Evolutionary conservation across 495 filamentous ascomycete genomes (phyloP), one percentile per base, ranked within the genome.

Genomic region (Hypomontagnella monticulosa): DNA sequence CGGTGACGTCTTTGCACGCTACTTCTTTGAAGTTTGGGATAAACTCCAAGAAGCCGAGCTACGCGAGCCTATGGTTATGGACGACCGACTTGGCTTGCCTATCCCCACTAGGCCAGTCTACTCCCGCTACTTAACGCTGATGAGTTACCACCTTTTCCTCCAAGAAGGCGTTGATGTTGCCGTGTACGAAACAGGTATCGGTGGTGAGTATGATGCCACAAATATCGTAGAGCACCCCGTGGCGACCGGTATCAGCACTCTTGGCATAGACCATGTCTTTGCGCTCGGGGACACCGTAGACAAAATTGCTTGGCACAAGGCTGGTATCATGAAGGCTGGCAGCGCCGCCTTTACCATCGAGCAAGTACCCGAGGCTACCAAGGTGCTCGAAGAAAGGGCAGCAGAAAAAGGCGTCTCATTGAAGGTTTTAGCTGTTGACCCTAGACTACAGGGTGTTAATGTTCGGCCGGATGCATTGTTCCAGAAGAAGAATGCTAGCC

Each of bases 281-380:
- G 80, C 93, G 72, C 84, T 99, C 32, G 95, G 95, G 11, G 75
- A 84, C 33, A 96, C 95, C 0, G 87, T 97, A 40, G 91, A 93
- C 47, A 84, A 93, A 64, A 99, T 99, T 61, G 94, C 96, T 3
- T 98, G 96, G 95, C 94, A 99, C 71, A 98, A 99, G 75, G 91
- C 85, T 10, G 95, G 95, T 10, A 94, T 98, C 50, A 89, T 97
- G 79, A 99, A 98, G 73, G 19, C 73, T 1, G 87, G 85, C 0
- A 80, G 80, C 9, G 84, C 86, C 7, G 90, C 86, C 2, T 95
- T 96, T 55, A 91, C 89, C 1, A 86, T 90, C 9, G 85, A 87
- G 12, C 95, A 99, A 73, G 78, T 81, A 0, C 75, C 83, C 1
- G 77, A 71, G 10, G 95, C 93, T 0, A 75, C 89, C 47, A 74